Evolutionary conservation across 768 basidiomycete species (phyloP), one percentile per base, ranked within the genome.

Genomic region (Russula ochroleuca): DNA sequence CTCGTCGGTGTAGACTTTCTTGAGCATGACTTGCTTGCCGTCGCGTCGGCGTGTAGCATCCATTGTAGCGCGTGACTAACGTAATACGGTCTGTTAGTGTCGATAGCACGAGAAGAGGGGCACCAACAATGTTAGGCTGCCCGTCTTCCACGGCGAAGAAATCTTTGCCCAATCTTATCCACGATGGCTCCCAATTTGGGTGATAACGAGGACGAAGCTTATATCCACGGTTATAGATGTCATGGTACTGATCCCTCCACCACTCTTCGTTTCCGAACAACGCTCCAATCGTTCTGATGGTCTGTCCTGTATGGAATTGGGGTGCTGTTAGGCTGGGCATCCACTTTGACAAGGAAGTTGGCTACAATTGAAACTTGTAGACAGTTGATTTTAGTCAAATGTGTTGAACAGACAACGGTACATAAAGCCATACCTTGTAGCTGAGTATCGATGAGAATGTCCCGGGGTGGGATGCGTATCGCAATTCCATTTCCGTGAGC

Each of bases 11-110:
- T 56, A 25, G 5, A 69, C 31, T 43, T 62, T 60, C 59, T 72
- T 70, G 28, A 70, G 57, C 51, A 58, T 68, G 5, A 72, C 70
- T 0, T 62, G 52, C 43, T 49, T 52, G 2, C 67, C 66, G 49
- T 70, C 70, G 0, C 38, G 41, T 17, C 53, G 40, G 3, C 70
- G 64, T 2, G 28, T 59, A 1, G 71, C 71, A 41, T 72, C 71
- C 19, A 70, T 57, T 1, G 37, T 28, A 17, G 53, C 67, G 0
- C 60, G 51, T 31, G 38, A 53, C 64, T 62, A 14, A 60, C 33
- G 31, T 48, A 19, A 62, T 33, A 8, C 7, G 2, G 50, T 38
- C 21, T 14, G n/a, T 51, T 10, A 57, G 11, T 5, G 15, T 8
- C 19, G 35, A 31, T 15, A 25, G 17, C 6, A 1, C 10, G n/a